phyloP scores from a whole-genome alignment of 768 basidiomycete genomes.

The Rhodocollybia butyracea region DNA sequence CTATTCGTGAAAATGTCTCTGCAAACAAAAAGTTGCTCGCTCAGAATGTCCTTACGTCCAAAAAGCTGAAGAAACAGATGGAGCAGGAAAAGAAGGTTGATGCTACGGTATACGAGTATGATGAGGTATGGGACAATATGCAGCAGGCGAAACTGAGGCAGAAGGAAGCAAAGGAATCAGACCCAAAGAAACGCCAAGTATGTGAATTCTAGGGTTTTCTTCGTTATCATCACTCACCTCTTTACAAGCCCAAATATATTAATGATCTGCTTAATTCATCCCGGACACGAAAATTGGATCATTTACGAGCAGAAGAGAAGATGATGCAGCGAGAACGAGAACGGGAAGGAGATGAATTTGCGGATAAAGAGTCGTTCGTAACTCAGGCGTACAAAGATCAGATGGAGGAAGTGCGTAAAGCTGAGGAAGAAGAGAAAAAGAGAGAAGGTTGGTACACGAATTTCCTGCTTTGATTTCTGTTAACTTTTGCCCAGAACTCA shows the following conservation, averaged over 20 bases:
- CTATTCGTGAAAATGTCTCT: conserved; percentile 32
- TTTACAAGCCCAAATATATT: conserved; percentile 88
- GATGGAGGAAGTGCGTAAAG: conserved; percentile 85
- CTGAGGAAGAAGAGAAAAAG: conserved; percentile 89
- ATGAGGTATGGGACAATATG: conserved; percentile 95
- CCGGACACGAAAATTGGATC: conserved; percentile 83
- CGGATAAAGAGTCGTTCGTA: conserved; percentile 95
- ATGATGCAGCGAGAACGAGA: conserved; percentile 94
- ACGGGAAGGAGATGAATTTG: conserved; percentile 88
- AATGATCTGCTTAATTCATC: conserved; percentile 73
- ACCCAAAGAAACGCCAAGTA: conserved; percentile 77
- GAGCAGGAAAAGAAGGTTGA: conserved; percentile 80
- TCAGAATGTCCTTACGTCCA: conserved; percentile 58
- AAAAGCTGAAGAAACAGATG: conserved; percentile 67
- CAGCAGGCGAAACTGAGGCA: conserved; percentile 77
- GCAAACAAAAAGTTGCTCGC: conserved; percentile 55
- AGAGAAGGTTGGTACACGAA: conserved; percentile 69
- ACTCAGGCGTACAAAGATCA: conserved; percentile 97
- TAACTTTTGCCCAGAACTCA: conserved; percentile 39
- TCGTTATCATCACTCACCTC: conserved; percentile 34
- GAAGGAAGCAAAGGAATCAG: conserved; percentile 74
- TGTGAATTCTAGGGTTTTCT: conserved; percentile 17
- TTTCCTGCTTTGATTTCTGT: neutral
- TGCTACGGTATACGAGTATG: conserved; percentile 86
- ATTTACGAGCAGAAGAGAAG: conserved; percentile 94